Percentiles rank a stretch among this genome's conserved stretches.
Conservation (phyloP, 1,284 basidiomycete genomes). For the Fomes fomentarius region DNA sequence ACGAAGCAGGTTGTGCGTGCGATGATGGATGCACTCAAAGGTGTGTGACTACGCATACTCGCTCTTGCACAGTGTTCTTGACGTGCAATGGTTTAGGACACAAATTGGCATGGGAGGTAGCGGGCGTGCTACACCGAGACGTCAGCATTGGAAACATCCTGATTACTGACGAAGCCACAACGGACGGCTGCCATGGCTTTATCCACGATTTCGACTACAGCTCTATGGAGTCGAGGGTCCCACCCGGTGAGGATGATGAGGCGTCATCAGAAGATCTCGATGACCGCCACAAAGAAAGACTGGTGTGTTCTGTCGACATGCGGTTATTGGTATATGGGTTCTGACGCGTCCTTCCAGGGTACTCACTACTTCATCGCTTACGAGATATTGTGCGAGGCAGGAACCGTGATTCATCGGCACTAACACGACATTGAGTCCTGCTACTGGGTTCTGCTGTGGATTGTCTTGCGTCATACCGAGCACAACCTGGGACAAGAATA, state of each 20-base stretch:
- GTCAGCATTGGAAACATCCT: conserved; percentile 17
- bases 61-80: conserved; percentile 18
- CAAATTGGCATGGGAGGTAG: neutral
- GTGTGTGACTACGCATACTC: conserved; percentile 2
- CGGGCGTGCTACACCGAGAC: conserved; percentile 16
- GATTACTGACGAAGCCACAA: neutral
- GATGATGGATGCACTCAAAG: conserved; percentile 16
- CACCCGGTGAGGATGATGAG: neutral
- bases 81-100: too few relatives aligned
- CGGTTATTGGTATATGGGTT: too few relatives aligned
- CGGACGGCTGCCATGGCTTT: neutral
- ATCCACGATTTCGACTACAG: conserved; percentile 16
- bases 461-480: conserved; percentile 9
- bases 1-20: conserved; percentile 18
- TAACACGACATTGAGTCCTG: conserved; percentile 14
- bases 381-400: neutral
- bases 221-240: neutral
- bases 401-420: neutral
- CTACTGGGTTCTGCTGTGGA: conserved; percentile 18
- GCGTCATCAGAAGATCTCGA: too few relatives aligned
- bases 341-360: neutral
- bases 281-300: too few relatives aligned
- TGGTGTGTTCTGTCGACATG: too few relatives aligned
- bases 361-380: conserved; percentile 14
- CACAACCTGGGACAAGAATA: neutral